Evolutionary conservation across 495 filamentous ascomycete species (phyloP), one percentile per base, ranked within the genome.

Genomic region (Penicillium odoratum): DNA sequence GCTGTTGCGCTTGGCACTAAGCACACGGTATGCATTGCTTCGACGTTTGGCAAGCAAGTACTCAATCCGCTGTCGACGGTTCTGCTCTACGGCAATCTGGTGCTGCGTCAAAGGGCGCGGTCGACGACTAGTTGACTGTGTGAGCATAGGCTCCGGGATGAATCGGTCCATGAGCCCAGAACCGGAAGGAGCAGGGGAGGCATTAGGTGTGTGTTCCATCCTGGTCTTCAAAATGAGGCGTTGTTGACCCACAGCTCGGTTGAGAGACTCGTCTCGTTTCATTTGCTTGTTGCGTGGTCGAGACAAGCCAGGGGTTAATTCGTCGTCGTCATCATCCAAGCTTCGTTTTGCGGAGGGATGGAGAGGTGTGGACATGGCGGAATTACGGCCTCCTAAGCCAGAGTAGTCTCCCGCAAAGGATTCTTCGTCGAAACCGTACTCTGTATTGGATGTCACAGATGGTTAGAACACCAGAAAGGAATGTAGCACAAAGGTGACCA

Each of bases 71-170:
- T 94, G 86, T 38, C 86, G 89, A 8, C 95, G 83, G 67, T 96
- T 97, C 47, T 88, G 84, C 63, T 96, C 91, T 4, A 98, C 90
- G 7, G 93, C 94, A 30, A 96, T 78, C 65, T 98, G 94, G 70
- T 98, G 94, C 9, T 91, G 88, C 1, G 94, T 98, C 18, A 96
- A 81, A 4, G 92, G 93, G 6, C 94, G 84, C 4, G 88, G 84
- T n/a, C 88, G 85, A 53, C 86, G 83, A 48, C 71, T 66, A 18
- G 68, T 64, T 33, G 62, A 48, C 18, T 67, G 68, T 15, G 70
- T 64, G 18, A 72, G 62, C 25, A 72, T 69, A 15, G 73, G 64
- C 55, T 78, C 76, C 5, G 69, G 66, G 40, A 75, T 69, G 55
- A 77, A 82, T n/a, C 75, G 72, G 52, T 78, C 75, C n/a, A 82